Evolutionary conservation across 2,329 filamentous ascomycete genomes (phyloP).

Genomic region (Fusarium nematophilum): DNA sequence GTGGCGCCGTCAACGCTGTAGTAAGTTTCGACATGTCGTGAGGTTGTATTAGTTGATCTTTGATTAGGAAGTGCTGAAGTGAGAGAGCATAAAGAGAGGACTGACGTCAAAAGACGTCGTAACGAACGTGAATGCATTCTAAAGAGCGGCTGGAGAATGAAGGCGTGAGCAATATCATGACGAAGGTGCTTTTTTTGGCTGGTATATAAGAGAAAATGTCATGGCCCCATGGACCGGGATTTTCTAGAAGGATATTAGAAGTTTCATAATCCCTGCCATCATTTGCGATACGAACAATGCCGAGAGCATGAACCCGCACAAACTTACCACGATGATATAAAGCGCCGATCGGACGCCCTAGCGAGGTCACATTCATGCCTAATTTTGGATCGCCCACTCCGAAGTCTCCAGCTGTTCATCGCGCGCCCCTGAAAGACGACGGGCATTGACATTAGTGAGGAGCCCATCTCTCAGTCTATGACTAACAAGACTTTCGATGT

Average conservation of each 20-base stretch:
- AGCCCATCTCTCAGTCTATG: no score
- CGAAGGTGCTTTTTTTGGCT: background rate
- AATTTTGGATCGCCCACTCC: background rate
- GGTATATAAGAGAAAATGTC: background rate
- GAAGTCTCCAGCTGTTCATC: background rate
- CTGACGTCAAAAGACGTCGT: slow-evolving; percentile 6
- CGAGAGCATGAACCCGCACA: background rate
- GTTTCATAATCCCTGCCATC: slow-evolving; percentile 5
- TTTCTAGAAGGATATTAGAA: slow-evolving; percentile 6
- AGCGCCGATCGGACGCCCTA: background rate
- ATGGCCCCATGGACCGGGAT: background rate
- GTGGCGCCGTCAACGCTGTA: background rate
- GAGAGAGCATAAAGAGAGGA: slow-evolving; percentile 3
- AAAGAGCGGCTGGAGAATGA: background rate
- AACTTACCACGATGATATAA: background rate
- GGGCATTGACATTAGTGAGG: no score
- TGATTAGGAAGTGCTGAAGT: background rate
- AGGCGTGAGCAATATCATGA: no score
- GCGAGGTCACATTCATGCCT: background rate
- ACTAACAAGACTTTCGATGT: no score
- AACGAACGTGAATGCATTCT: slow-evolving; percentile 4
- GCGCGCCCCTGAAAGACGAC: no score
- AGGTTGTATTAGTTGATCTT: background rate
- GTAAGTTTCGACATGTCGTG: slow-evolving; percentile 11
- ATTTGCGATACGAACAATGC: background rate